Percentiles rank a stretch among this genome's conserved stretches.
Evolutionary conservation across 306 rosid species (phyloP).

Genomic region (Gillenia trifoliata): DNA sequence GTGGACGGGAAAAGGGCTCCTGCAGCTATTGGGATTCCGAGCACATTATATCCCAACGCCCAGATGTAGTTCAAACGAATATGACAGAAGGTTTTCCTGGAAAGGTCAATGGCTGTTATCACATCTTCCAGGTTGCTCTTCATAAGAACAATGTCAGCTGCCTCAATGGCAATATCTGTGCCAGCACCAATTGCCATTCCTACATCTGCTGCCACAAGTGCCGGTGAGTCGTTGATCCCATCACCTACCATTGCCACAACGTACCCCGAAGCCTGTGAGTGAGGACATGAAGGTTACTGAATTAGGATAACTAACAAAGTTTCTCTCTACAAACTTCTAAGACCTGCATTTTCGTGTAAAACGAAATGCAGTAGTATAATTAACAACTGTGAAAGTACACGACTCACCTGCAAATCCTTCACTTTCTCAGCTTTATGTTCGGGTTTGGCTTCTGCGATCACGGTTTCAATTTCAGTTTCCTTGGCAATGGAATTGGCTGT

Average conservation of each 20-base stretch:
- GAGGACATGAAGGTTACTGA: not conserved
- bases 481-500: conserved; percentile 80
- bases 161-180: conserved; percentile 88
- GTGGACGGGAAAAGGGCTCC: conserved; percentile 62
- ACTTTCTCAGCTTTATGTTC: conserved; percentile 58
- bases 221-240: conserved; percentile 85
- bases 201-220: conserved; percentile 75
- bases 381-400: not conserved
- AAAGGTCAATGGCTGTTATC: conserved; percentile 70
- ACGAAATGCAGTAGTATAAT: not conserved
- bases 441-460: conserved; percentile 76
- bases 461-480: conserved; percentile 67
- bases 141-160: conserved; percentile 84
- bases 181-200: conserved; percentile 92
- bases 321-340: no score
- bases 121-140: conserved; percentile 81
- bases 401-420: conserved; percentile 64
- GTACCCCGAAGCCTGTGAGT: conserved; percentile 45
- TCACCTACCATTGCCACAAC: conserved; percentile 87
- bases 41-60: conserved; percentile 75
- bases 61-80: conserved; percentile 71
- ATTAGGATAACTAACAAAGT: no score
- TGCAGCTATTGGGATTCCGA: conserved; percentile 77
- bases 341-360: not conserved
- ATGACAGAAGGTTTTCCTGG: conserved; percentile 56